A percentile compares a stretch with the other conserved stretches of the same genome.
Conservation (phyloP, 75 land plant genomes). For the Adiantum capillusveneris region DNA sequence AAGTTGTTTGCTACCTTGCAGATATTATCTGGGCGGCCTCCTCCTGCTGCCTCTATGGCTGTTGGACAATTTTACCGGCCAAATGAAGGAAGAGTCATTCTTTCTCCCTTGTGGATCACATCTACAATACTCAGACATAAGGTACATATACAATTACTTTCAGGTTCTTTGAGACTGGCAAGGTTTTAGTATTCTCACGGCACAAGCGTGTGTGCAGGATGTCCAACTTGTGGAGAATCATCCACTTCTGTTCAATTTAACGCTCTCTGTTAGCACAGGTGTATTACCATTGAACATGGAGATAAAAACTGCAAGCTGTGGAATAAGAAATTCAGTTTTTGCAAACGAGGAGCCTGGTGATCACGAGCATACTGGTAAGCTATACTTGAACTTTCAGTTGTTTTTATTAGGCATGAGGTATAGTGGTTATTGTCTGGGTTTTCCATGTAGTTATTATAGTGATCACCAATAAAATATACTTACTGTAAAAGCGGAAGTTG, state of each 20-base stretch:
- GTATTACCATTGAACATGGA: slow-evolving; percentile 57
- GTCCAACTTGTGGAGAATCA: slow-evolving; percentile 67
- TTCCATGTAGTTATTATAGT: no score
- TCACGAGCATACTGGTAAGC: slow-evolving; percentile 54
- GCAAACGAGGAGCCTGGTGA: slow-evolving; percentile 52
- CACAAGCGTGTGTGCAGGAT: no score
- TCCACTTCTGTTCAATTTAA: slow-evolving; percentile 57
- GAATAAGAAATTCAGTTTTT: slow-evolving; percentile 55
- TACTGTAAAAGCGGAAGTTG: no score
- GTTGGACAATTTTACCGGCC: slow-evolving; percentile 94
- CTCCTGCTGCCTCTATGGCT: slow-evolving; percentile 96
- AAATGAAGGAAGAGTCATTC: slow-evolving; percentile 40
- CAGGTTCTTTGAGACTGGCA: no score
- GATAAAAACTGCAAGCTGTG: slow-evolving; percentile 68
- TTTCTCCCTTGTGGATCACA: slow-evolving; percentile 46
- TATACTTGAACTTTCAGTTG: no score
- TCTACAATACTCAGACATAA: slow-evolving; percentile 40
- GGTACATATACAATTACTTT: no score
- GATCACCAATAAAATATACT: no score
- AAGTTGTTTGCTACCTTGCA: no score
- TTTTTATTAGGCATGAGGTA: no score
- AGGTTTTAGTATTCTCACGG: no score
- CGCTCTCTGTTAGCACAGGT: slow-evolving; percentile 66
- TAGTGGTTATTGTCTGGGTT: no score
- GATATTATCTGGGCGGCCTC: slow-evolving; percentile 91